A percentile compares a stretch with the other conserved stretches of the same genome.
Conservation (phyloP, 2,329 filamentous ascomycete species). For the Fusarium burgessii region DNA sequence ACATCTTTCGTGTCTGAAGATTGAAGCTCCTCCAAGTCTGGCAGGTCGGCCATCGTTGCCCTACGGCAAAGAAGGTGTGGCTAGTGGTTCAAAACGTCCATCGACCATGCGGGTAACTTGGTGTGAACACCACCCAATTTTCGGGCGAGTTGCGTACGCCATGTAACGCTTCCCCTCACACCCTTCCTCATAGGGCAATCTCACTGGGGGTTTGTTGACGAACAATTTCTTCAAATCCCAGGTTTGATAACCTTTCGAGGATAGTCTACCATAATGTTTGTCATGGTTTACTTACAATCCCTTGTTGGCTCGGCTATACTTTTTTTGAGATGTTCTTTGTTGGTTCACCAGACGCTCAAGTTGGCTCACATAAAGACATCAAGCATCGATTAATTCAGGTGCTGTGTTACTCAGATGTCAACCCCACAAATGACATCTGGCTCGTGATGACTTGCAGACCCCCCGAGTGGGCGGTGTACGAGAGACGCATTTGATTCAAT, state of each 20-base stretch:
- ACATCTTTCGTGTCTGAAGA: constrained; percentile 2
- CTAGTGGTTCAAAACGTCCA: constrained; percentile 23
- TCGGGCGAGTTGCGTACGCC: constrained; percentile 25
- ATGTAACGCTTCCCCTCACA: constrained; percentile 34
- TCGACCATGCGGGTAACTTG: constrained; percentile 27
- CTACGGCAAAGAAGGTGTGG: constrained; percentile 17
- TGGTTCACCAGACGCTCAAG: constrained; percentile 8
- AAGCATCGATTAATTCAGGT: constrained; percentile 17
- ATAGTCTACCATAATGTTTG: constrained; percentile 21
- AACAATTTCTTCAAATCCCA: constrained; percentile 19
- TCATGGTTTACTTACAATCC: constrained; percentile 34
- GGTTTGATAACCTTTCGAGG: background rate
- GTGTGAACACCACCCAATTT: constrained; percentile 32
- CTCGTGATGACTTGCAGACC: constrained; percentile 39
- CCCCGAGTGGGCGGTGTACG: constrained; percentile 22
- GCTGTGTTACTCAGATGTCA: constrained; percentile 19
- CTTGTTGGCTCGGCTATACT: constrained; percentile 1
- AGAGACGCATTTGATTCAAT: constrained; percentile 18
- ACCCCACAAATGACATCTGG: constrained; percentile 38
- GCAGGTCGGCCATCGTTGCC: background rate
- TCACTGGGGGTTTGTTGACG: constrained; percentile 4
- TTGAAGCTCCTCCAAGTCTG: background rate
- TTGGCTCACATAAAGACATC: constrained; percentile 14
- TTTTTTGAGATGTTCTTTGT: constrained; percentile 9
- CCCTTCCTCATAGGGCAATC: constrained; percentile 16